Evolutionary conservation across 192 early-diverging fungal species (phyloP).

Genomic region (Linnemannia exigua): DNA sequence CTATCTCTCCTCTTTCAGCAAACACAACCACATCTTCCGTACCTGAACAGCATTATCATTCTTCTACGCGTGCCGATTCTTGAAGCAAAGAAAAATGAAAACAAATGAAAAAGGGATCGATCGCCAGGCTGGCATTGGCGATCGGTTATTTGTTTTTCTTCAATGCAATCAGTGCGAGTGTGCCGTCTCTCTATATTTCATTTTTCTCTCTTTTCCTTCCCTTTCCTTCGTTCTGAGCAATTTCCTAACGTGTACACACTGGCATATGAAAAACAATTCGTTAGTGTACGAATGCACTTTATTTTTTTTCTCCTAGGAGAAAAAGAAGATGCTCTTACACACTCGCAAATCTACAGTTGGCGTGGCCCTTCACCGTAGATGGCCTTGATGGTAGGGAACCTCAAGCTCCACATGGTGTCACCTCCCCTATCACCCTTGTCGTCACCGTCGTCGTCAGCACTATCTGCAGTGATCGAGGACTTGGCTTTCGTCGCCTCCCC

Average conservation of each 20-base stretch:
- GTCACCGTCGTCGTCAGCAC: constrained; percentile 1
- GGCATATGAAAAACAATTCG: background rate
- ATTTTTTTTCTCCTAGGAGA: constrained; percentile 1
- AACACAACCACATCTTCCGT: no score
- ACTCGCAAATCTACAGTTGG: constrained; percentile 9
- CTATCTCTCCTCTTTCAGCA: background rate
- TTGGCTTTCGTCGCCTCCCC: background rate
- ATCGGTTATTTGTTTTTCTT: no score
- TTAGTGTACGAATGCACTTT: background rate
- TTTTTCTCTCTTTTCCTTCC: background rate
- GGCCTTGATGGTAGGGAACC: constrained; percentile 69
- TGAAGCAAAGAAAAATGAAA: no score
- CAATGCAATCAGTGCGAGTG: background rate
- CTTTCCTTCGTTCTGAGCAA: background rate
- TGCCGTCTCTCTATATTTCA: background rate
- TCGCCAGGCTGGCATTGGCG: no score
- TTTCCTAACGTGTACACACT: background rate
- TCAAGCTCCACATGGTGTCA: constrained; percentile 50
- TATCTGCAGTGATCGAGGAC: background rate
- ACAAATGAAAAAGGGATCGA: no score
- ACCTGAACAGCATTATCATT: no score
- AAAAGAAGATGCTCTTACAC: background rate
- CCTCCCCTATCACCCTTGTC: background rate
- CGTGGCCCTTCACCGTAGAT: constrained; percentile 59
- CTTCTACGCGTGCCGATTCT: no score